Evolutionary conservation across 257 asterid genomes (phyloP), one percentile per base, ranked within the genome.

Genomic region (Voacanga thouarsii): DNA sequence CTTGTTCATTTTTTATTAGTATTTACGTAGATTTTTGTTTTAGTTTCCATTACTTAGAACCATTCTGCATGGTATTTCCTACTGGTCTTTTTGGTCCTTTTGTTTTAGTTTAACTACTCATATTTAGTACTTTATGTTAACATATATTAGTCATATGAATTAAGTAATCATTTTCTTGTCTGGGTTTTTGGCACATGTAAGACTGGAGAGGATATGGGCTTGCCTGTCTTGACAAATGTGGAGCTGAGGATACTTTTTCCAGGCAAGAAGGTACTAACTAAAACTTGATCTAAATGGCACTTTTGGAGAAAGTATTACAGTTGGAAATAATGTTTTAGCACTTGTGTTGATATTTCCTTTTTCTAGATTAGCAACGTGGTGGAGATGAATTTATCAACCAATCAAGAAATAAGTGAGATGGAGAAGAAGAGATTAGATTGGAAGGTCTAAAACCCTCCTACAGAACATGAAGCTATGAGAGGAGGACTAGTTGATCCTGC

Each of bases 171-270:
- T 53, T 19, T 55, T 39, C 21, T 51, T 19, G 19, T 50, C 4
- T 21, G 30, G 60, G 63, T 80, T 64, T 82, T 82, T 77, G 78
- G 70, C 76, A 51, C 87, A 84, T 60, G 72, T 70, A 74, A 92
- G 97, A 78, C 86, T 41, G 96, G 91, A 64, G 97, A 92, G 86
- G 92, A 92, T 80, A 87, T 82, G 77, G 90, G 86, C 72, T 84
- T 85, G 82, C 89, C 96, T 15, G 92, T 83, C 78, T 72, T 85
- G 81, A 75, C 89, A 65, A 77, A 75, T 15, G 93, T 92, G 60
- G 97, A 90, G 84, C 85, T 92, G 89, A 92, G 81, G 87, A 89
- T 87, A 81, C 89, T 91, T 77, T 90, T 92, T 82, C 88, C 85
- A 10, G 75, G 82, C 75, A 88, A 80, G 85, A 92, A 89, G 91